A percentile compares a stretch with the other conserved stretches of the same genome.
Evolutionary conservation across 2,329 filamentous ascomycete species (phyloP).

Genomic region (Sporothrix pallida): DNA sequence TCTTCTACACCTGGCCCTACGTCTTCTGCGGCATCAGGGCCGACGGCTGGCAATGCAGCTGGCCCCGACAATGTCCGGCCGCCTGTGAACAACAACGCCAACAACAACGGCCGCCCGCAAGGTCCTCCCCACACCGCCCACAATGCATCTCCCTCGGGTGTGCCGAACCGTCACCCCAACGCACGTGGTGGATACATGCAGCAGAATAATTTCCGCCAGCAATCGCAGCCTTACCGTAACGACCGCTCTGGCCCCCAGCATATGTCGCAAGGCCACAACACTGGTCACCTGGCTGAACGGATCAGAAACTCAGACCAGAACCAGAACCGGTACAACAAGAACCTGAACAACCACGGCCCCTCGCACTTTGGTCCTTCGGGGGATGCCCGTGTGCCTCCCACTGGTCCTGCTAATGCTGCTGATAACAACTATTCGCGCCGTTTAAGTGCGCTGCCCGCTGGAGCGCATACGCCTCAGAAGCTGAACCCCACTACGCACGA

Average conservation of each 20-base stretch:
- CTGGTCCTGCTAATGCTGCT: slow-evolving; percentile 68
- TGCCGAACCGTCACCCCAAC: slow-evolving; percentile 53
- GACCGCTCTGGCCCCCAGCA: slow-evolving; percentile 54
- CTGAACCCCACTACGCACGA: slow-evolving; percentile 73
- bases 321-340: slow-evolving; percentile 45
- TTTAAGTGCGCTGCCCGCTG: slow-evolving; percentile 54
- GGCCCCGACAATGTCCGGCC: slow-evolving; percentile 12
- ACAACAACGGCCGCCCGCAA: slow-evolving; percentile 29
- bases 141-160: slow-evolving; percentile 42
- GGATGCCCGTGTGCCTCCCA: slow-evolving; percentile 74
- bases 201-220: slow-evolving; percentile 53
- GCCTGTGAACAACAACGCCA: not conserved
- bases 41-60: slow-evolving; percentile 39
- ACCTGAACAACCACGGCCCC: slow-evolving; percentile 43
- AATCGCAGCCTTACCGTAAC: slow-evolving; percentile 55
- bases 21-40: not conserved
- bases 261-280: slow-evolving; percentile 49
- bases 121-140: slow-evolving; percentile 37
- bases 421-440: slow-evolving; percentile 61
- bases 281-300: slow-evolving; percentile 56
- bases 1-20: not conserved
- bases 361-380: slow-evolving; percentile 59
- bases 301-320: slow-evolving; percentile 58
- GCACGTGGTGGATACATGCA: slow-evolving; percentile 57
- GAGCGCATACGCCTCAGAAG: slow-evolving; percentile 59